Base-by-base conservation (phyloP, 495 filamentous ascomycete species). In the Penicillium arizonense region DNA sequence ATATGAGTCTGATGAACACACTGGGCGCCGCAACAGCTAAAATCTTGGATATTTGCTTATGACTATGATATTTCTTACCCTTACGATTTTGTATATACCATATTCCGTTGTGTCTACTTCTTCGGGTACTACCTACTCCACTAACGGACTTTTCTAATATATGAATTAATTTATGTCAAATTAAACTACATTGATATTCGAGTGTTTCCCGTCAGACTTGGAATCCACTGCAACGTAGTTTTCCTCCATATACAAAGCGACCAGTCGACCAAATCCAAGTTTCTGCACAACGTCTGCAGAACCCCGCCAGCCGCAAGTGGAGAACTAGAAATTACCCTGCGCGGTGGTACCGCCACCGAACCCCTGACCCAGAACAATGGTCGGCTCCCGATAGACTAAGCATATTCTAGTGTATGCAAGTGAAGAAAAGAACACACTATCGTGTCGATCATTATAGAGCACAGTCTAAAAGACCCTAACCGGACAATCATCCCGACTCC, bases 1-100 rank as follows among this genome's bases (percentile, higher is more conserved):
- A 16, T 51, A 51, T 14, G 63, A 61, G 24, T 57, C 45, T 12
- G 37, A 38, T 30, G 47, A 34, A 21, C 47, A 40, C 37, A 10
- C 26, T 16, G 47, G 42, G 47, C 47, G 38, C 37, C 5, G 30
- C 18, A 12, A 21, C 28, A 30, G 28, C 28, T 30, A 16, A 46
- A 18, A 40, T 14, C 4, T 37, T 26, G 39, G 39, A 42, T 42
- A 7, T 13, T 23, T 34, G 24, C 10, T 13, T 4, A 46, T 34
- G 44, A 34, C 28, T 4, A 16, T 24, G 6, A 20, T 12, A 1
- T 26, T 23, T 42, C n/a, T 26, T 24, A 13, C 5, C 20, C 10
- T 9, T 42, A 42, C 39, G 11, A 24, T 42, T 10, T 42, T 42
- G 39, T 42, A 42, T 26, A 42, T 42, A 42, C 10, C 39, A 42